These are phyloP conservation scores for Cladosporium oxysporum DNA, from an alignment of 2,329 filamentous ascomycete genomes.

Conservation along the genomic window DNA sequence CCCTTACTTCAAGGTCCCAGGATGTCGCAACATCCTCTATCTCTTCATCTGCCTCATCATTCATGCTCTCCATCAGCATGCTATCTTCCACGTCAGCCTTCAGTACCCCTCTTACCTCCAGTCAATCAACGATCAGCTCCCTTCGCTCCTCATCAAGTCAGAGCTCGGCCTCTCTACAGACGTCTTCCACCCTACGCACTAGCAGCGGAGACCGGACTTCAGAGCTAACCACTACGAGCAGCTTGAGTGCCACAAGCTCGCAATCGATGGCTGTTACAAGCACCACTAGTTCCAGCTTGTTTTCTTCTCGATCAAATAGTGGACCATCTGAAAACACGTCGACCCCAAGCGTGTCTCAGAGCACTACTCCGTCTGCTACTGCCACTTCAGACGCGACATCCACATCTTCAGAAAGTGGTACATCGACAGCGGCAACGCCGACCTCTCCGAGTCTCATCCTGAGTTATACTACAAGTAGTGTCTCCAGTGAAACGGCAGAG, in stretches of 20 bases:
- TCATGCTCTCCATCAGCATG: background rate
- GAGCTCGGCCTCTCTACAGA: background rate
- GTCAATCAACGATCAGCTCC: background rate
- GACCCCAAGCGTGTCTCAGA: background rate
- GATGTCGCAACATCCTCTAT: background rate
- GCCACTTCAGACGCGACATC: background rate
- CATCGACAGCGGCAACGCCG: background rate
- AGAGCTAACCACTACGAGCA: background rate
- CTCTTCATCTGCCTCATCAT: background rate
- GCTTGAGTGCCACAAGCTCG: background rate
- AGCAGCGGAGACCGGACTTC: background rate
- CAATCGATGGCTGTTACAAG: background rate
- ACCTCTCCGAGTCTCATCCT: background rate
- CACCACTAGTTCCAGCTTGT: background rate
- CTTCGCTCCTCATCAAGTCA: background rate
- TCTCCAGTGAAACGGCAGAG: background rate
- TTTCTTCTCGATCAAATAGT: background rate
- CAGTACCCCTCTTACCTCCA: background rate
- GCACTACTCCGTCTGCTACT: background rate
- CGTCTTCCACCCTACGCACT: background rate
- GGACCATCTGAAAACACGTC: background rate
- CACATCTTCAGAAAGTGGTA: background rate
- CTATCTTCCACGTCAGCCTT: background rate
- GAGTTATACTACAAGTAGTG: background rate
- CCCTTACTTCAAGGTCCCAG: background rate